phyloP scores from a whole-genome alignment of 2,329 filamentous ascomycete genomes.

The Exophiala calicioides region DNA sequence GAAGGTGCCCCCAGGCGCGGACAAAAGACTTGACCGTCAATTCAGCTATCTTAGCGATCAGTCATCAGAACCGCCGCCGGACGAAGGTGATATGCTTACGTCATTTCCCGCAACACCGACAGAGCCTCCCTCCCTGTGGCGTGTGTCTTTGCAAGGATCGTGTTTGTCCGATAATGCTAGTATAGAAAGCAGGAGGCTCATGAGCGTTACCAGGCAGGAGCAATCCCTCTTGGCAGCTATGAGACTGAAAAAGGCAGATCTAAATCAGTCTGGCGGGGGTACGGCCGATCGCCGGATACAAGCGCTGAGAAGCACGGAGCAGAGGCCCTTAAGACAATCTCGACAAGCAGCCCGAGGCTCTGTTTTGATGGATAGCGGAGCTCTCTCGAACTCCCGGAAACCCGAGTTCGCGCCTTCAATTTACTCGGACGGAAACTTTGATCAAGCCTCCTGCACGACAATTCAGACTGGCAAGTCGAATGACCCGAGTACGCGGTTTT shows the following conservation, averaged over 20 bases:
- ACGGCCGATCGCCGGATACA: conserved; percentile 38
- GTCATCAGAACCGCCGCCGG: conserved; percentile 14
- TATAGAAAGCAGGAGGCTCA: conserved; percentile 45
- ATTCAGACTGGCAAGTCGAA: conserved; percentile 27
- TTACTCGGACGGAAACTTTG: conserved; percentile 18
- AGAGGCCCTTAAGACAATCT: not conserved
- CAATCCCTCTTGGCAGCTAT: conserved; percentile 54
- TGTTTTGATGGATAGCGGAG: conserved; percentile 1
- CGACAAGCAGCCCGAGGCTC: conserved; percentile 1
- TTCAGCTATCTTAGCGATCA: conserved; percentile 23
- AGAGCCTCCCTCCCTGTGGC: conserved; percentile 14
- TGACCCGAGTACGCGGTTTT: conserved; percentile 23
- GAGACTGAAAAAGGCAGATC: conserved; percentile 49
- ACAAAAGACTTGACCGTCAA: conserved; percentile 5
- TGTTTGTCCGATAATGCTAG: conserved; percentile 27
- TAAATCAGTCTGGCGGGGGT: conserved; percentile 35
- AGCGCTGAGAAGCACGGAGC: conserved; percentile 5
- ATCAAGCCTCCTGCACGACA: conserved; percentile 25
- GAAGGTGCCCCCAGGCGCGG: conserved; percentile 4
- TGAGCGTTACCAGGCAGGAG: conserved; percentile 57
- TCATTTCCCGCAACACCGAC: conserved; percentile 26
- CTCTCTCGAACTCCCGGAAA: not conserved
- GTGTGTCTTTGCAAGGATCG: conserved; percentile 21
- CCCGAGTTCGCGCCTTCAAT: conserved; percentile 3
- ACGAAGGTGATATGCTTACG: conserved; percentile 25